Conservation (phyloP, 176 grass and related monocot species). For the Typha latifolia region DNA sequence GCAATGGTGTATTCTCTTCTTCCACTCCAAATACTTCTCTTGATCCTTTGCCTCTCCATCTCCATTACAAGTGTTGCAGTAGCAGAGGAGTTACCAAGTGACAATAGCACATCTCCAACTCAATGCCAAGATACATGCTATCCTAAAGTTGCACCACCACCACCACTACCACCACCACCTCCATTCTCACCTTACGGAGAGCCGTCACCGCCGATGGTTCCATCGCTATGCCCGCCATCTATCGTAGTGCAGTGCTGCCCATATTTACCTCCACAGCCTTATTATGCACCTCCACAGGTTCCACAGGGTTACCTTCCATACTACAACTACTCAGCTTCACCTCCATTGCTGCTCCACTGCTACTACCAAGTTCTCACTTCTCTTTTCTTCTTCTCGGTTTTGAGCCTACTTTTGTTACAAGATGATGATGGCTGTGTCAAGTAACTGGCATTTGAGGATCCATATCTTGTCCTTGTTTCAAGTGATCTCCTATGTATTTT, state of each 20-base stretch:
- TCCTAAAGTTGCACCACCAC: background rate
- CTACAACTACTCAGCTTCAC: conserved; percentile 4
- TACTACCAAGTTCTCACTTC: background rate
- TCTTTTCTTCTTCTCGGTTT: background rate
- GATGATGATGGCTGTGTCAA: too few relatives aligned
- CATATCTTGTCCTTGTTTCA: too few relatives aligned
- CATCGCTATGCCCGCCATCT: background rate
- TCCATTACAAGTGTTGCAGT: background rate
- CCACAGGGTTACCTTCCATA: background rate
- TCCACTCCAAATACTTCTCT: conserved; percentile 1
- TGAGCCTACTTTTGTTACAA: too few relatives aligned
- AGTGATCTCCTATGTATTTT: too few relatives aligned
- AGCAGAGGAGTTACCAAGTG: background rate
- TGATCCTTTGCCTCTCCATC: background rate
- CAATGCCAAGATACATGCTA: background rate
- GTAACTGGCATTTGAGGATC: too few relatives aligned
- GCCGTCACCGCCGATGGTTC: background rate
- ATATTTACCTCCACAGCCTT: background rate
- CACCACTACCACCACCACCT: background rate
- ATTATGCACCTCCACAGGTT: background rate
- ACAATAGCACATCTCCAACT: background rate
- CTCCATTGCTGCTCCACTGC: background rate
- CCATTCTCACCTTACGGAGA: background rate
- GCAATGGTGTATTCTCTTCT: background rate
- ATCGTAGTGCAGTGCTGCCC: background rate